phyloP scores from a whole-genome alignment of 192 early-diverging fungal genomes.

The Backusella sp. region DNA sequence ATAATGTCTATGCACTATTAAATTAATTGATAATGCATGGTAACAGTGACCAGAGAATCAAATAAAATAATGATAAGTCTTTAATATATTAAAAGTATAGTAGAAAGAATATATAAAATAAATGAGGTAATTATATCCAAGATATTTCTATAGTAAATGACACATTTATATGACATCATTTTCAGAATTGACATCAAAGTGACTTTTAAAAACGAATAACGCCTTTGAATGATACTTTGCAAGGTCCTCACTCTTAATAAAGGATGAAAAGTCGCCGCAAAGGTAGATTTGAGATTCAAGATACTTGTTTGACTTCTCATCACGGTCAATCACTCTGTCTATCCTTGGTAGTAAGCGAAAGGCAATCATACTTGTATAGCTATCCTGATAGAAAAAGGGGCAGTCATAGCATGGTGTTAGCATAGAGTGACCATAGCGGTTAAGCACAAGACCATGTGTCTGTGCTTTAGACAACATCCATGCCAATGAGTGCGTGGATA shows the following conservation, averaged over 20 bases:
- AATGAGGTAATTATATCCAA: background rate
- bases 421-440: background rate
- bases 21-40: background rate
- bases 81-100: background rate
- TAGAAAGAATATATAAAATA: background rate
- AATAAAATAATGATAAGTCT: background rate
- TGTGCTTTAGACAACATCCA: constrained; percentile 26
- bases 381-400: constrained; percentile 11
- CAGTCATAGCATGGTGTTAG: background rate
- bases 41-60: background rate
- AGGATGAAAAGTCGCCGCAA: background rate
- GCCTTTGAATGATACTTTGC: background rate
- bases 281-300: background rate
- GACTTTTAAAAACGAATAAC: background rate
- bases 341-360: background rate
- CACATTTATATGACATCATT: background rate
- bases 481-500: constrained; percentile 16
- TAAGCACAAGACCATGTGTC: constrained; percentile 11
- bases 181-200: background rate
- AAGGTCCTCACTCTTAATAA: background rate
- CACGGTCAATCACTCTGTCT: background rate
- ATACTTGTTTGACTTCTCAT: background rate
- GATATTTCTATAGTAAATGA: background rate
- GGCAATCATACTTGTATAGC: background rate
- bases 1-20: background rate